A percentile compares a stretch with the other conserved stretches of the same genome.
These are phyloP conservation scores for Penicillium sp. DNA, from an alignment of 2,329 filamentous ascomycete genomes.

Conservation along the genomic window DNA sequence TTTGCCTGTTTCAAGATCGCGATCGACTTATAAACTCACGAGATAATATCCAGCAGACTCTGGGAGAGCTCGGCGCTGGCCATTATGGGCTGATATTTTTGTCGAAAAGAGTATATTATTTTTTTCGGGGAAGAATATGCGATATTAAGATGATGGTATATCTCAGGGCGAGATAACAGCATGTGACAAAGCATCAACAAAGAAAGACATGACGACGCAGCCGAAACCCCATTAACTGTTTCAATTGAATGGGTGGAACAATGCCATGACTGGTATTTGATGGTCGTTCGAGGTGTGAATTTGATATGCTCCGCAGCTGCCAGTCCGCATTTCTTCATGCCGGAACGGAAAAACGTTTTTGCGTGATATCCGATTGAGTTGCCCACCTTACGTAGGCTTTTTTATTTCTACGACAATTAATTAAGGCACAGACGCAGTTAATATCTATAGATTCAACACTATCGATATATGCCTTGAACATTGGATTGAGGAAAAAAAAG, in stretches of 20 bases:
- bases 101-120: neutral
- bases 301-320: neutral
- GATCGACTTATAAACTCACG: constrained; percentile 23
- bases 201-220: constrained; percentile 1
- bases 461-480: no score
- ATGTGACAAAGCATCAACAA: neutral
- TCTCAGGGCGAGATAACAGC: neutral
- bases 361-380: neutral
- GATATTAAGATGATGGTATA: neutral
- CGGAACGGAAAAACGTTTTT: neutral
- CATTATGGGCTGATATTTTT: constrained; percentile 23
- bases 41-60: constrained; percentile 42
- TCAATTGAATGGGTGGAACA: neutral
- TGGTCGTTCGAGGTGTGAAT: neutral
- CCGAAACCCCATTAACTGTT: neutral
- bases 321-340: neutral
- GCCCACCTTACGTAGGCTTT: neutral
- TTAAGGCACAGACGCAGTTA: no score
- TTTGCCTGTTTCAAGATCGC: neutral
- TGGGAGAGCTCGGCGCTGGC: constrained; percentile 37
- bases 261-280: neutral
- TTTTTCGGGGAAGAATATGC: neutral
- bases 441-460: no score
- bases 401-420: no score
- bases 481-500: no score